Base-by-base conservation (phyloP, 2,329 filamentous ascomycete species). In the Scedosporium boydii region DNA sequence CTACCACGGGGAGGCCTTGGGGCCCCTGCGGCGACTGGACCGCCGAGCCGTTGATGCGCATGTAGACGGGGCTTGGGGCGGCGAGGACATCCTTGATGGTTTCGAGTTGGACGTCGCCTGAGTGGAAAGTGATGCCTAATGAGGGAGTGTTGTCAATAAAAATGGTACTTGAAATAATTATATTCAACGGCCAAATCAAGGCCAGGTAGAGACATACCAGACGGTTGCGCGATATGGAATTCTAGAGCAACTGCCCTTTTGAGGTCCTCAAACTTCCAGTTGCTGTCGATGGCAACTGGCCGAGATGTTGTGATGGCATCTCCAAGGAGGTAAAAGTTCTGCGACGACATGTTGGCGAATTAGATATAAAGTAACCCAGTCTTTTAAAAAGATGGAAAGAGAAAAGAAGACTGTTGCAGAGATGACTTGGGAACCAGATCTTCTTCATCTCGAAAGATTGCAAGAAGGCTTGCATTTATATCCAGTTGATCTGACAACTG, bases 1-100 rank as follows among this genome's bases (percentile, higher is more conserved):
- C 82, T 3, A 84, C 70, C n/a, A 77, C 73, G 2, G 79, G 78
- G 1, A 80, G 70, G 4, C 75, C 77, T 18, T 69, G 71, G 4
- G 82, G n/a, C n/a, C n/a, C n/a, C n/a, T n/a, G n/a, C n/a, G n/a
- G n/a, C n/a, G n/a, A n/a, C n/a, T n/a, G n/a, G n/a, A n/a, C n/a
- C n/a, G n/a, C n/a, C n/a, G n/a, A n/a, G n/a, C n/a, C n/a, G n/a
- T n/a, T n/a, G n/a, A n/a, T n/a, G n/a, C n/a, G n/a, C n/a, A n/a
- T n/a, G n/a, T n/a, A n/a, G 34, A 81, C 65, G 3, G 73, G 70
- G 4, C 67, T 70, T 2, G 71, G 64, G 12, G 69, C 68, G 1
- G 72, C 69, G 2, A 75, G 58, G 16, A 79, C 68, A 7, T 78
- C 76, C 18, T 70, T 66, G 9, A 75, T 67, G 0, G 71, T 67